Base-by-base conservation (phyloP, 164 flowering plant species). In the Santalum album region DNA sequence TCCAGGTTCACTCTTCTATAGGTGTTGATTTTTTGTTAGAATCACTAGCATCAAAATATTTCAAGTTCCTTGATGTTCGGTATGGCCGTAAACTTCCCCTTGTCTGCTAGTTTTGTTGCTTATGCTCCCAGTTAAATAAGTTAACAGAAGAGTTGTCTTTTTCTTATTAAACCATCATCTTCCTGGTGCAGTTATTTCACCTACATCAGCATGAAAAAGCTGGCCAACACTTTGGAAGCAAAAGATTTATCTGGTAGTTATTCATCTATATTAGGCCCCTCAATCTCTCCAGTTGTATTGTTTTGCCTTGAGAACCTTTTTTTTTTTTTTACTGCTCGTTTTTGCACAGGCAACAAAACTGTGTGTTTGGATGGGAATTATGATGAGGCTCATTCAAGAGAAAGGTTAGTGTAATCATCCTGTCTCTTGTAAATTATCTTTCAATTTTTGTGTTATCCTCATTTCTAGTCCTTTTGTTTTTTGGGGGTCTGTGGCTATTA, bases 51-150 rank as follows among this genome's bases (percentile, higher is more conserved):
- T 74, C 87, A 3, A 85, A 87, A 63, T 90, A 80, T 65, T 87
- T 89, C 71, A 78, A 81, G 62, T 87, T 79, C 65, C 69, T 82
- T 26, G 97, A 92, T 65, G 78, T 92, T 32, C 74, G 96, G 99
- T 92, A 87, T 24, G 75, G 25, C 25, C 27, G 2, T 42, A 51
- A 45, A 5, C 12, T 2, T n/a, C 2, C 6, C 1, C 7, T n/a
- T 44, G 7, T 26, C 7, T 6, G 32, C 18, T 40, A 12, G 9
- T 1, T 9, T 51, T 59, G 22, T 26, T 12, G 7, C 7, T n/a
- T 25, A 11, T 17, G 7, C 23, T n/a, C 14, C 12, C 18, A 25
- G 16, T 0, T 39, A 25, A 55, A n/a, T 24, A 7, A 18, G 9
- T 35, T 6, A 38, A 15, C 7, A 12, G 16, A 2, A 5, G 1